phyloP scores from a whole-genome alignment of 768 basidiomycete species.

The Mycena rosella region DNA sequence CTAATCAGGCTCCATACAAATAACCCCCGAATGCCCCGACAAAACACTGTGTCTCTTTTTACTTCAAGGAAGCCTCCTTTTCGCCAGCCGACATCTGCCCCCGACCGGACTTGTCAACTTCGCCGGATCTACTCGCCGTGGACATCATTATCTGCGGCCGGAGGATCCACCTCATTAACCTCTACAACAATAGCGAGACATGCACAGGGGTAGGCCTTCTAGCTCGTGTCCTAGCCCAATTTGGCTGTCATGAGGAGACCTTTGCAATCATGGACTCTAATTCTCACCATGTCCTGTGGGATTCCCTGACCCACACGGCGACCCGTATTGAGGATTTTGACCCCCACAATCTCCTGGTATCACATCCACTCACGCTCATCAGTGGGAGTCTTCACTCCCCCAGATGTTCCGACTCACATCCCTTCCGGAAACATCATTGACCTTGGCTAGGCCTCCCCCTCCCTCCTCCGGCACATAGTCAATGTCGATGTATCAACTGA shows the following conservation, averaged over 20 bases:
- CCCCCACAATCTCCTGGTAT: too few relatives aligned
- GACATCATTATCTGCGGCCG: not conserved
- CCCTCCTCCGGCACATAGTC: too few relatives aligned
- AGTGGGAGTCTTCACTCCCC: too few relatives aligned
- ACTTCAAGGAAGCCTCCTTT: not conserved
- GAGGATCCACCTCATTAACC: not conserved
- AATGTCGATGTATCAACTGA: too few relatives aligned
- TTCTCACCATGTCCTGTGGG: slow-evolving; percentile 19
- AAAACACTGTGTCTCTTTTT: slow-evolving; percentile 4
- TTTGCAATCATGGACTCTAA: not conserved
- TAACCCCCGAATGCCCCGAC: too few relatives aligned
- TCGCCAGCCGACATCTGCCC: not conserved
- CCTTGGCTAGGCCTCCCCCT: too few relatives aligned
- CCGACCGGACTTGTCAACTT: not conserved
- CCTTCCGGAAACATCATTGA: too few relatives aligned
- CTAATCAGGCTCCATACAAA: too few relatives aligned
- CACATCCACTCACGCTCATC: too few relatives aligned
- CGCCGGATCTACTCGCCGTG: slow-evolving; percentile 4
- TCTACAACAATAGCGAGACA: slow-evolving; percentile 12
- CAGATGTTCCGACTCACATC: too few relatives aligned
- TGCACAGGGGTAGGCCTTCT: not conserved
- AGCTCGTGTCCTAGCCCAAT: not conserved
- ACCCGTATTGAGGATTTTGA: not conserved
- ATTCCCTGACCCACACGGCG: not conserved
- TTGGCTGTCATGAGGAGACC: not conserved